These are phyloP conservation scores for Azolla pinnata DNA, from an alignment of 75 land plant genomes.

Conservation along the genomic window DNA sequence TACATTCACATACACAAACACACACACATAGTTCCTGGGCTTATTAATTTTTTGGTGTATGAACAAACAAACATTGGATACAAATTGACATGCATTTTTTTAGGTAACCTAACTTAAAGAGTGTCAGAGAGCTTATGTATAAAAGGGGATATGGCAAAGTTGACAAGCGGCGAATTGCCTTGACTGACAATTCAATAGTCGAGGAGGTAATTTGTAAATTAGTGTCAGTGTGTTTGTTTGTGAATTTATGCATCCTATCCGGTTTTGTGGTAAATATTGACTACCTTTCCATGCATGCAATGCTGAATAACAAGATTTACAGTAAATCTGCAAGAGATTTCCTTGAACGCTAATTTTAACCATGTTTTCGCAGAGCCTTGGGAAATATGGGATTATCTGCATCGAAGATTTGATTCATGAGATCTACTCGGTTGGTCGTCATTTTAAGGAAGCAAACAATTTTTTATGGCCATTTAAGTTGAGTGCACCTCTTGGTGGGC, in stretches of 20 bases:
- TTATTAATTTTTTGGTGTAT: too few species aligned
- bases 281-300: background rate
- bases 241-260: background rate
- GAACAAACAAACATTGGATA: too few species aligned
- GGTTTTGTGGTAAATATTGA: background rate
- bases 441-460: conserved; percentile 66
- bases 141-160: conserved; percentile 73
- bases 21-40: too few species aligned
- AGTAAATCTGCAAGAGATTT: too few species aligned
- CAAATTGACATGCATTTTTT: too few species aligned
- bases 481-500: conserved; percentile 69
- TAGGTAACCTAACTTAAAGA: conserved; percentile 75
- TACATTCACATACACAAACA: too few species aligned
- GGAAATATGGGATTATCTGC: conserved; percentile 57
- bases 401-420: conserved; percentile 75
- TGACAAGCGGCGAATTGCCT: conserved; percentile 52
- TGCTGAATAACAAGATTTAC: background rate
- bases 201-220: conserved; percentile 37
- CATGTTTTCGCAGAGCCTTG: conserved; percentile 41
- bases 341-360: too few species aligned
- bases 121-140: conserved; percentile 68
- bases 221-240: background rate
- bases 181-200: conserved; percentile 61
- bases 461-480: conserved; percentile 80
- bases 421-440: conserved; percentile 66